phyloP scores from a whole-genome alignment of 2,329 filamentous ascomycete species.

The Aspergillus intermedius region DNA sequence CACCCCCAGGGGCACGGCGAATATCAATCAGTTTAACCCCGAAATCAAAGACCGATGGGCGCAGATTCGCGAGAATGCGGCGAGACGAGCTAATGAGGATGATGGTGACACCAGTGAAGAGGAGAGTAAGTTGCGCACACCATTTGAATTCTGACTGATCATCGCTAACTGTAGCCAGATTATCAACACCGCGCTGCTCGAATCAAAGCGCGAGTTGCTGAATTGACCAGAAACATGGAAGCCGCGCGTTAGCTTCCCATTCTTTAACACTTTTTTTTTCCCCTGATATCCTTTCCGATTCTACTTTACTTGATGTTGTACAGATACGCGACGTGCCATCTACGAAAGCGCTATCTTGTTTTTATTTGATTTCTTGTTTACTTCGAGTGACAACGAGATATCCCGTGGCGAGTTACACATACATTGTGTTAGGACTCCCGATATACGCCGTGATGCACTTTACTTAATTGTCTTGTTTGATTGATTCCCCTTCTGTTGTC shows the following conservation, averaged over 20 bases:
- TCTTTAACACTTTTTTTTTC: neutral
- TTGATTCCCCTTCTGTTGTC: conserved; percentile 29
- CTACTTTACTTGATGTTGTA: neutral
- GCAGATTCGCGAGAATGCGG: conserved; percentile 90
- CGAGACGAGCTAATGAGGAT: conserved; percentile 68
- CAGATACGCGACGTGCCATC: neutral
- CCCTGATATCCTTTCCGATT: conserved; percentile 5
- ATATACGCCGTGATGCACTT: conserved; percentile 11
- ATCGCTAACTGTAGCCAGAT: conserved; percentile 46
- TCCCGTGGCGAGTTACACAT: neutral
- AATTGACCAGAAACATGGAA: conserved; percentile 82
- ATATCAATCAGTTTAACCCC: conserved; percentile 2
- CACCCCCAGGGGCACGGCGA: no score
- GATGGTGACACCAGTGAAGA: conserved; percentile 91
- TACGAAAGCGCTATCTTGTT: neutral
- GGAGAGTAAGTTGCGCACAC: conserved; percentile 63
- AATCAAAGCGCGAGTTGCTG: conserved; percentile 94
- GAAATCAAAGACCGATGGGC: conserved; percentile 76
- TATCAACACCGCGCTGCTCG: conserved; percentile 95
- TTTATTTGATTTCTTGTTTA: neutral
- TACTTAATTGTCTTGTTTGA: conserved; percentile 11
- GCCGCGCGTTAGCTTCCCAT: conserved; percentile 21
- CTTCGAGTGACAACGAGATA: neutral
- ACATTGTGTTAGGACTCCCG: conserved; percentile 3
- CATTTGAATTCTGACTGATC: conserved; percentile 12